Evolutionary conservation across 805 yeast species (phyloP), one percentile per base, ranked within the genome.

Genomic region (Diddensiella santjacobensis): DNA sequence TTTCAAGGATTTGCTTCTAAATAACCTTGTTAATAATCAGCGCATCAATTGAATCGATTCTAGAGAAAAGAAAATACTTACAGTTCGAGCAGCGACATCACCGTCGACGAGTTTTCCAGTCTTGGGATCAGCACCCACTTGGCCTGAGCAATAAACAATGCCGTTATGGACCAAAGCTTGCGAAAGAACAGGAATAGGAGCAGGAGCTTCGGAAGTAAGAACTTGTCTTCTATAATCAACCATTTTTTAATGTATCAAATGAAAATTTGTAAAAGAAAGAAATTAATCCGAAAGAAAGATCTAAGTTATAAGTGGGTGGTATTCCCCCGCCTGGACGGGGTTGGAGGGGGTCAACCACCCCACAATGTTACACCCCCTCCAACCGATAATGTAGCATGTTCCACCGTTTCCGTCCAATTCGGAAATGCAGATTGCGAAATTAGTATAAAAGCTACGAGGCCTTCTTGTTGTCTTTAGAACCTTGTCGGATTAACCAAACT

Each of bases 131-230:
- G 39, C 26, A 10, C 47, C 51, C n/a, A 40, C 79, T 68, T 87
- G 96, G 47, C 96, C 96, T 45, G 91, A 84, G 42, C 87, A 88
- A 63, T 81, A 87, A 64, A 87, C 67, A 65, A 85, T 47, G 54
- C 66, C 72, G 66, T 84, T 84, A 55, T 78, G 89, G 70, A 83
- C 85, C 66, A 86, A 77, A 40, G 95, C 95, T 66, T 87, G 96
- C 13, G 95, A 86, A 66, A 87, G 87, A 6, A 91, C 76, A 29
- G 91, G 95, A 38, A 91, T 93, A 53, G 95, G 90, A 49, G 90
- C 87, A 58, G 96, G 95, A 30, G 95, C 93, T 55, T 73, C 73
- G 50, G 79, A 71, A 42, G 91, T 80, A 59, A 75, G 73, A 48
- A 86, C 38, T 20, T 18, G 20, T 20, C 17, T 19, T 43, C 47